These are phyloP conservation scores for Viola pubescens DNA, from an alignment of 441 rosid genomes.

Conservation along the genomic window DNA sequence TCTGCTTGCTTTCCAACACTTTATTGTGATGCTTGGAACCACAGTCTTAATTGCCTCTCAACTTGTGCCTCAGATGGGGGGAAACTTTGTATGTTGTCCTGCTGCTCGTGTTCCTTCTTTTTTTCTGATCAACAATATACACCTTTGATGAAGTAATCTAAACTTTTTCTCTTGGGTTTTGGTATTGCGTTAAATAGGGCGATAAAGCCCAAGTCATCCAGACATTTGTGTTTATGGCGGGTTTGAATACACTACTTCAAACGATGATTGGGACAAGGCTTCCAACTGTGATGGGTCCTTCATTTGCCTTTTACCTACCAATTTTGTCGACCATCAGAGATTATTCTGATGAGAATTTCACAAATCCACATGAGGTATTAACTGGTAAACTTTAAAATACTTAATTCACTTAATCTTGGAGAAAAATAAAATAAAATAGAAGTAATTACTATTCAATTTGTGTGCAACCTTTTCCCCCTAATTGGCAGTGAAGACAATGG, in stretches of 20 bases:
- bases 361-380: slow-evolving; percentile 53
- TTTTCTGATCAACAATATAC: not conserved
- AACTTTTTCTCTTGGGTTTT: slow-evolving; percentile 5
- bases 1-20: slow-evolving; percentile 84
- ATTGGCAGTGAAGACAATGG: not conserved
- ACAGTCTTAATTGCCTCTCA: slow-evolving; percentile 53
- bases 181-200: slow-evolving; percentile 40
- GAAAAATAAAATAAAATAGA: not conserved
- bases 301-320: slow-evolving; percentile 62
- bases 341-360: slow-evolving; percentile 35
- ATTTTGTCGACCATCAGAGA: slow-evolving; percentile 74
- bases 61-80: slow-evolving; percentile 83
- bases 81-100: slow-evolving; percentile 50
- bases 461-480: too few relatives aligned
- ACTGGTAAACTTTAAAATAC: slow-evolving; percentile 3
- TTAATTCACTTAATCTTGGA: not conserved
- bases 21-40: slow-evolving; percentile 84
- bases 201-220: slow-evolving; percentile 86
- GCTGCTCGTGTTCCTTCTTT: not conserved
- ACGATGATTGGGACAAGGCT: slow-evolving; percentile 79
- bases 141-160: not conserved
- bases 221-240: slow-evolving; percentile 72
- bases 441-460: not conserved
- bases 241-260: slow-evolving; percentile 76
- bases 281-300: slow-evolving; percentile 89